Conservation (phyloP, 768 basidiomycete species). For the Serendipita vermifera region DNA sequence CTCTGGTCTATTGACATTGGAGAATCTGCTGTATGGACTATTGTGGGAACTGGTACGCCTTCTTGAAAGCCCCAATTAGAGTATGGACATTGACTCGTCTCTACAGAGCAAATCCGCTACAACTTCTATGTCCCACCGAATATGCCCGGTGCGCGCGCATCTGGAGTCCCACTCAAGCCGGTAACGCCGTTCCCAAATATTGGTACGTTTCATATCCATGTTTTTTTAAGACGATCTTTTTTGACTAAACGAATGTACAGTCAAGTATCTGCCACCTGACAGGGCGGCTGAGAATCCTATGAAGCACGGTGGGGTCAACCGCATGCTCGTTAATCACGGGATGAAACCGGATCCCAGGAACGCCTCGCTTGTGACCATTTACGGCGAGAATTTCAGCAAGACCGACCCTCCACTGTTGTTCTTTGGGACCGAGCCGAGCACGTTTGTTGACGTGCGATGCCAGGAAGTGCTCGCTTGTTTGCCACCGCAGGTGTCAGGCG, state of each 20-base stretch:
- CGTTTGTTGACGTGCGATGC: constrained; percentile 79
- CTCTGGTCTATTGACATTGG: constrained; percentile 86
- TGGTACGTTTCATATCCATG: constrained; percentile 51
- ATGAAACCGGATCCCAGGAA: constrained; percentile 68
- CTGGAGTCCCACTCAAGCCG: constrained; percentile 3
- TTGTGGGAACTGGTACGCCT: constrained; percentile 71
- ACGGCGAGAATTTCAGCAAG: constrained; percentile 84
- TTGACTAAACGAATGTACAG: constrained; percentile 21
- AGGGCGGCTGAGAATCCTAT: constrained; percentile 64
- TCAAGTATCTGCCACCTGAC: constrained; percentile 84
- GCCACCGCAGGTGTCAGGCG: neutral
- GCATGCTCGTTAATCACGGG: neutral
- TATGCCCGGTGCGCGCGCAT: constrained; percentile 37
- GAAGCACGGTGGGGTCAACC: constrained; percentile 32
- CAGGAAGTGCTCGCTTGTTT: constrained; percentile 36
- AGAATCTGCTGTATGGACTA: constrained; percentile 90
- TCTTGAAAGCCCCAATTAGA: constrained; percentile 16
- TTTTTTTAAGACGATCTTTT: neutral
- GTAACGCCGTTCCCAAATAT: constrained; percentile 12
- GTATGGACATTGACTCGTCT: constrained; percentile 9
- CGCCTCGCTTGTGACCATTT: constrained; percentile 70
- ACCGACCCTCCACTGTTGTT: constrained; percentile 68
- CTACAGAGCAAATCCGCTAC: constrained; percentile 74
- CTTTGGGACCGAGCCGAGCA: constrained; percentile 76
- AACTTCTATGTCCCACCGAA: constrained; percentile 86